Conservation (phyloP, 371 early-diverging fungal species). For the Pancytospora epiphaga region DNA sequence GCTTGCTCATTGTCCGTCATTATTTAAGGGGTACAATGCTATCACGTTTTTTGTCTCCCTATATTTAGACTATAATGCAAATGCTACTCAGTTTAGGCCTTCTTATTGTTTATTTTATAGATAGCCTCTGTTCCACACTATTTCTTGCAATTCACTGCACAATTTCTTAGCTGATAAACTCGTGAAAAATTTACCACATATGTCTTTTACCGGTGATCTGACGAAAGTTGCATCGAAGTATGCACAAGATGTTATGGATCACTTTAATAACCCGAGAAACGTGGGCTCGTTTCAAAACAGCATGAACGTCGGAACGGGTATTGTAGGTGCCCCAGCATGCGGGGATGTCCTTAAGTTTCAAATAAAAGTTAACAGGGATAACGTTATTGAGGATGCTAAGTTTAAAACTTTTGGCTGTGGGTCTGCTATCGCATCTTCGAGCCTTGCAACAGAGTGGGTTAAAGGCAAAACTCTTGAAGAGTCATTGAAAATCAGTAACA, state of each 20-base stretch:
- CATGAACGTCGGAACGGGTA: conserved; percentile 81
- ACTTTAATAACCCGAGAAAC: conserved; percentile 84
- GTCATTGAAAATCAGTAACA: conserved; percentile 79
- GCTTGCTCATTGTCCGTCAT: not conserved
- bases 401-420: conserved; percentile 99
- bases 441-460: conserved; percentile 80
- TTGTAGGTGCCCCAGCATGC: conserved; percentile 96
- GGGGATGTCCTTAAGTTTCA: conserved; percentile 98
- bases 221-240: conserved; percentile 48
- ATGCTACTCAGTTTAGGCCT: no score
- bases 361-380: conserved; percentile 77
- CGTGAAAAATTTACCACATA: not conserved
- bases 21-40: not conserved
- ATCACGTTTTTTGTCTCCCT: not conserved
- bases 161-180: no score
- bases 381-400: conserved; percentile 80
- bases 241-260: conserved; percentile 69
- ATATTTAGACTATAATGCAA: not conserved
- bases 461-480: conserved; percentile 78
- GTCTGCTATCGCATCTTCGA: conserved; percentile 84
- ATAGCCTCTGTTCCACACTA: no score
- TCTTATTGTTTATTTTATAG: no score
- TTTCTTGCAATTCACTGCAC: no score
- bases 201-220: not conserved
- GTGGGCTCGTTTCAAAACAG: conserved; percentile 80